Conservation (phyloP, 352 stramenopile genomes). For the Phytophthora agathidicida region DNA sequence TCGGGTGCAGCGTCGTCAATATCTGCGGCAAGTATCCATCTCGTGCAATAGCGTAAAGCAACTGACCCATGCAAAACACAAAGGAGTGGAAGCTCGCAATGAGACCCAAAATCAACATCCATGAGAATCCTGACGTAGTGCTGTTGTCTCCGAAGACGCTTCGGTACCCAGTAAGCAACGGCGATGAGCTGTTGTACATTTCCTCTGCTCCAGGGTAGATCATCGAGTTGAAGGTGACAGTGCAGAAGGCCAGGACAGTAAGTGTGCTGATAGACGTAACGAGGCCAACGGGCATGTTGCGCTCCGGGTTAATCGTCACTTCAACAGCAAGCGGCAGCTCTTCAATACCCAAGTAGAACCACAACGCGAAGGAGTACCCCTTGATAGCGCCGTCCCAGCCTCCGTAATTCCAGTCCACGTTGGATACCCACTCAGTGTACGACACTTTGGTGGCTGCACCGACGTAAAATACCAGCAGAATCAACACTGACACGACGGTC, state of each 20-base stretch:
- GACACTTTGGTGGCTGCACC: constrained; percentile 60
- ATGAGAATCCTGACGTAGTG: constrained; percentile 70
- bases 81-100: constrained; percentile 80
- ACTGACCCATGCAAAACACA: constrained; percentile 78
- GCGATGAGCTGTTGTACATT: constrained; percentile 52
- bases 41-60: constrained; percentile 69
- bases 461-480: constrained; percentile 73
- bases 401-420: constrained; percentile 52
- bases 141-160: constrained; percentile 74
- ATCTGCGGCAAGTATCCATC: constrained; percentile 62
- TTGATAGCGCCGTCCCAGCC: constrained; percentile 58
- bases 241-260: constrained; percentile 57
- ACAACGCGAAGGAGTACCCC: constrained; percentile 69
- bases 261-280: constrained; percentile 65
- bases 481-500: constrained; percentile 59
- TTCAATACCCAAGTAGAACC: constrained; percentile 78
- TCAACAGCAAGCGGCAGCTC: constrained; percentile 68
- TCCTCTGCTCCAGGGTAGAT: constrained; percentile 54
- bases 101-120: constrained; percentile 66
- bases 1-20: constrained; percentile 54
- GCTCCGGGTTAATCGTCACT: constrained; percentile 65
- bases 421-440: constrained; percentile 58
- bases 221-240: constrained; percentile 71
- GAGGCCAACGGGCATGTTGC: constrained; percentile 66
- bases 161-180: constrained; percentile 65